phyloP scores from a whole-genome alignment of 2,329 filamentous ascomycete species.

The Botrytis cinerea region DNA sequence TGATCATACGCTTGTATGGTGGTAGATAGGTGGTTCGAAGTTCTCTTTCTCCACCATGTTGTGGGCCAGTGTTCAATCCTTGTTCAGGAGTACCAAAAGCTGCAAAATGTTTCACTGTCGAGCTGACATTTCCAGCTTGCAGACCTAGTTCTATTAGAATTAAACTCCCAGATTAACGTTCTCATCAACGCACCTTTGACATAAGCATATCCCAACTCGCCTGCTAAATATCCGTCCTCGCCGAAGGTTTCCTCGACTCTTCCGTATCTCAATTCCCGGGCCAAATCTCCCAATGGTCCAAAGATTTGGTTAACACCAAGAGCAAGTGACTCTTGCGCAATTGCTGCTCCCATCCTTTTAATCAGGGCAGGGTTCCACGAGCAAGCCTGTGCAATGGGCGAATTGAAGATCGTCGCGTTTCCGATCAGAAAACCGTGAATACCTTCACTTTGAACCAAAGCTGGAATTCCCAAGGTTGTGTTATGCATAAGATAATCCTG shows the following conservation, averaged over 20 bases:
- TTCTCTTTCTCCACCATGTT: constrained; percentile 55
- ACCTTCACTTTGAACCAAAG: constrained; percentile 72
- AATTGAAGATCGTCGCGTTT: constrained; percentile 79
- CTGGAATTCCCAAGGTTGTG: constrained; percentile 69
- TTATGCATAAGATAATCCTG: constrained; percentile 70
- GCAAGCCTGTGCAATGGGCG: constrained; percentile 70
- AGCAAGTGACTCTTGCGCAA: constrained; percentile 65
- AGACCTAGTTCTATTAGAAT: constrained; percentile 54
- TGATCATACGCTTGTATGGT: constrained; percentile 68
- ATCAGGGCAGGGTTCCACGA: constrained; percentile 68
- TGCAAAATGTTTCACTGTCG: constrained; percentile 76
- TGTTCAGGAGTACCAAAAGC: constrained; percentile 70
- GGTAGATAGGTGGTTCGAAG: constrained; percentile 59
- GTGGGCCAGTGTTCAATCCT: constrained; percentile 66
- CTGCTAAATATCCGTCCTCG: constrained; percentile 67
- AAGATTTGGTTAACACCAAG: constrained; percentile 75
- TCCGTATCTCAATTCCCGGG: constrained; percentile 69
- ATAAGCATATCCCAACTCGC: constrained; percentile 65
- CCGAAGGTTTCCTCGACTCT: constrained; percentile 74
- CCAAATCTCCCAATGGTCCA: constrained; percentile 69
- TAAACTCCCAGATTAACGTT: neutral
- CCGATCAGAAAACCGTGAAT: constrained; percentile 72
- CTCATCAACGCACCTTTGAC: constrained; percentile 57
- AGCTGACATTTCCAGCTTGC: constrained; percentile 64
- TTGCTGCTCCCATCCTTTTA: constrained; percentile 65